Evolutionary conservation across 345 rosid species (phyloP).

Genomic region (Hibiscus tridactylites): DNA sequence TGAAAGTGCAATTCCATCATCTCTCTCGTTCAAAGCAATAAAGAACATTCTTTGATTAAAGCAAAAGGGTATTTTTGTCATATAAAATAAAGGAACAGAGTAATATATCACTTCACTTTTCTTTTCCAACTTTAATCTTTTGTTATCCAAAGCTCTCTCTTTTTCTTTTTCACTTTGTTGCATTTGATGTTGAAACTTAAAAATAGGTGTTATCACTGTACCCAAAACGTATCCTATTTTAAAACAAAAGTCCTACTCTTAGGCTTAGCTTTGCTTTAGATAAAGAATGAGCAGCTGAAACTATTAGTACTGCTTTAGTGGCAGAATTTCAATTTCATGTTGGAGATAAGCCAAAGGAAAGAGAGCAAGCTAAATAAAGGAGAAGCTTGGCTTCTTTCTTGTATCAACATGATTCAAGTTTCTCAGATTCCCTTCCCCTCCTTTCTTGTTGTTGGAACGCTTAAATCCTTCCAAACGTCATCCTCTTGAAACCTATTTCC

Average conservation of each 20-base stretch:
- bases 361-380: constrained; percentile 23
- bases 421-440: constrained; percentile 44
- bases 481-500: constrained; percentile 18
- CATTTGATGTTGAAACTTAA: too few species aligned
- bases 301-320: neutral
- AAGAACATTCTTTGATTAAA: constrained; percentile 42
- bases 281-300: constrained; percentile 2
- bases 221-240: too few species aligned
- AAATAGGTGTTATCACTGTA: too few species aligned
- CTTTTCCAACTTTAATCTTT: constrained; percentile 33
- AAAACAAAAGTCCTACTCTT: neutral
- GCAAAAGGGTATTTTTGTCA: constrained; percentile 46
- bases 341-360: constrained; percentile 6
- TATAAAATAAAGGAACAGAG: constrained; percentile 20
- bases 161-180: too few species aligned
- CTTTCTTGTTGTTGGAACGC: constrained; percentile 18
- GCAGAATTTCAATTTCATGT: constrained; percentile 10
- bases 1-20: constrained; percentile 42
- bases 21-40: constrained; percentile 42
- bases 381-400: constrained; percentile 46
- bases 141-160: constrained; percentile 32
- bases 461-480: constrained; percentile 34
- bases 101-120: constrained; percentile 38
- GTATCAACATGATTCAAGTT: constrained; percentile 36
- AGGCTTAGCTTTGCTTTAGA: constrained; percentile 17